A percentile compares a stretch with the other conserved stretches of the same genome.
These are phyloP conservation scores for Triglochin maritima DNA, from an alignment of 106 monocot species.

Conservation along the genomic window DNA sequence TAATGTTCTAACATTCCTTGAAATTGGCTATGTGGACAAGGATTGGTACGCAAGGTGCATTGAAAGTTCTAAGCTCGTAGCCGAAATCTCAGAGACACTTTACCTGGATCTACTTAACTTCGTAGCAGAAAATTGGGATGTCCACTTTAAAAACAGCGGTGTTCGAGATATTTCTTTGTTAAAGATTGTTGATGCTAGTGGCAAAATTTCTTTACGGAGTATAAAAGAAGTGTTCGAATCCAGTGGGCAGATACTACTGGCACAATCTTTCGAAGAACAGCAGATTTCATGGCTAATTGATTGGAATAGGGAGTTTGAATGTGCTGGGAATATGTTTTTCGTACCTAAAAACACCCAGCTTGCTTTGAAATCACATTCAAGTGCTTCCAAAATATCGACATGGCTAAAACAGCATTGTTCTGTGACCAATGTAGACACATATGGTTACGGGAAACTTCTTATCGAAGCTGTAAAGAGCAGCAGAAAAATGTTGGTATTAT, in stretches of 20 bases:
- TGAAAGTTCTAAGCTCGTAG: constrained; percentile 4
- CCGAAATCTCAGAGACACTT: not conserved
- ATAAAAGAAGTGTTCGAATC: not conserved
- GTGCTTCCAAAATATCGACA: constrained; percentile 10
- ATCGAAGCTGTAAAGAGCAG: constrained; percentile 8
- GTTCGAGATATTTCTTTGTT: not conserved
- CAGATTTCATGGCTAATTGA: constrained; percentile 2
- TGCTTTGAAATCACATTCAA: constrained; percentile 3
- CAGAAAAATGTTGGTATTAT: constrained; percentile 18
- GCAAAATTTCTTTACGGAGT: not conserved
- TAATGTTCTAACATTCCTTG: constrained; percentile 2
- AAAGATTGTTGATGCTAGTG: not conserved
- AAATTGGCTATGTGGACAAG: not conserved
- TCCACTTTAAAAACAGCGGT: not conserved
- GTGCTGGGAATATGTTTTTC: not conserved
- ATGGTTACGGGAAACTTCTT: constrained; percentile 11
- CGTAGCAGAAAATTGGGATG: constrained; percentile 1
- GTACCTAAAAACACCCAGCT: not conserved
- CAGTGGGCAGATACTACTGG: not conserved
- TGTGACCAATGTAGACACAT: constrained; percentile 6
- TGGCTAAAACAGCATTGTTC: constrained; percentile 24
- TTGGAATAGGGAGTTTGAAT: constrained; percentile 10
- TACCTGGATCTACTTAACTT: constrained; percentile 4
- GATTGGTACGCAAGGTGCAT: constrained; percentile 11
- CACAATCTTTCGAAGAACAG: not conserved